Evolutionary conservation across 768 basidiomycete genomes (phyloP).

Genomic region (Daedaleopsis sinensis): DNA sequence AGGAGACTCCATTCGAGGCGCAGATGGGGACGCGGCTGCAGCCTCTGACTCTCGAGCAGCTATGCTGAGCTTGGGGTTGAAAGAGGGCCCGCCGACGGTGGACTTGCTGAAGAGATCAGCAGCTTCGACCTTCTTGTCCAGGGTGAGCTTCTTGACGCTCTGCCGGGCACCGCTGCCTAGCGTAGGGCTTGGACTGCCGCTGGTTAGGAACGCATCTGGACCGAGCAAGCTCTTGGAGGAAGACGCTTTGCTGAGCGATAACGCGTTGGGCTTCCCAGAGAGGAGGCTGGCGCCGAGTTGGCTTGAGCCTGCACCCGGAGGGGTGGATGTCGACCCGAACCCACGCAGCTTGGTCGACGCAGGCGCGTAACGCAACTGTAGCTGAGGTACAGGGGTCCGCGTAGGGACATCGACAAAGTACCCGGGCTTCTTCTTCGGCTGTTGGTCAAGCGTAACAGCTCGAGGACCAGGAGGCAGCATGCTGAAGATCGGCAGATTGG

Average conservation of each 20-base stretch:
- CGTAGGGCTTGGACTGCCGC: conserved; percentile 58
- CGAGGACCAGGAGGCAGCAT: conserved; percentile 76
- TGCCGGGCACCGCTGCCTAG: conserved; percentile 71
- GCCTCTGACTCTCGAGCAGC: conserved; percentile 77
- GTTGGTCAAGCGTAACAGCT: conserved; percentile 58
- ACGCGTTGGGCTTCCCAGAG: conserved; percentile 55
- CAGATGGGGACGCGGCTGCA: conserved; percentile 33
- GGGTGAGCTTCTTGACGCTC: conserved; percentile 91
- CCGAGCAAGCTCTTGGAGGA: conserved; percentile 39
- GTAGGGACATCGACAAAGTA: conserved; percentile 80
- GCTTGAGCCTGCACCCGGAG: conserved; percentile 37
- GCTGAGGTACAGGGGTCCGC: conserved; percentile 68
- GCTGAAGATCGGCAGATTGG: conserved; percentile 72
- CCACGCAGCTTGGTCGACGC: conserved; percentile 71
- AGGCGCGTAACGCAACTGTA: conserved; percentile 66
- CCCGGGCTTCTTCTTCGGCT: conserved; percentile 73
- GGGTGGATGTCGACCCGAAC: conserved; percentile 53
- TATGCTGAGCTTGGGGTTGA: conserved; percentile 74
- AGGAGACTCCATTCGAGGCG: conserved; percentile 24
- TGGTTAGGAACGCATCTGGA: conserved; percentile 65
- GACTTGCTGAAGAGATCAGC: conserved; percentile 59
- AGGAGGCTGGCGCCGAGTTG: conserved; percentile 45
- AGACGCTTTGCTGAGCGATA: conserved; percentile 54
- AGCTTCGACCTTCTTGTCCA: conserved; percentile 84
- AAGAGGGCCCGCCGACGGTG: conserved; percentile 53